A percentile compares a stretch with the other conserved stretches of the same genome.
Conservation (phyloP, 1,139 yeast species). For the Hansenula lynferdii region DNA sequence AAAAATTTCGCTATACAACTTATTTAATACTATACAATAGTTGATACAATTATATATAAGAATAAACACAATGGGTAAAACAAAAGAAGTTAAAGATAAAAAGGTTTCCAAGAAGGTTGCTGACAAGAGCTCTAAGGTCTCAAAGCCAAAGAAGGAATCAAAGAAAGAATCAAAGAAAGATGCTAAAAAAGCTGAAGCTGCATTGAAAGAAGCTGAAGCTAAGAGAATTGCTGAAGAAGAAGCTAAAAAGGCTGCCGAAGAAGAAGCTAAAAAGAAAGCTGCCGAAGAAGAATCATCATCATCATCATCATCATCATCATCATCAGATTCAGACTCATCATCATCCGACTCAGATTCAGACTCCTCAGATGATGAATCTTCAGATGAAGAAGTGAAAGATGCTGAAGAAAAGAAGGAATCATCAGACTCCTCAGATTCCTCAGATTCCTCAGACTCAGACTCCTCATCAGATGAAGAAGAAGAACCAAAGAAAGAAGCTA, state of each 20-base stretch:
- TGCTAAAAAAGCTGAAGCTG: conserved; percentile 30
- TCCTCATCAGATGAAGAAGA: conserved; percentile 8
- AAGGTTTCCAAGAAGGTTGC: conserved; percentile 23
- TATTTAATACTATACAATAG: no score
- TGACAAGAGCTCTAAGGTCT: conserved; percentile 4
- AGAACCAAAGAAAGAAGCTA: not conserved
- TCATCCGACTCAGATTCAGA: conserved; percentile 22
- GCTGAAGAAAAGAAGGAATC: no score
- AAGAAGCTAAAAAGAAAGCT: conserved; percentile 22
- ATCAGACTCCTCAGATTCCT: conserved; percentile 5
- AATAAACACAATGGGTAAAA: conserved; percentile 20
- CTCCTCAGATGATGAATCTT: conserved; percentile 4
- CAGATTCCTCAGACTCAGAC: conserved; percentile 13
- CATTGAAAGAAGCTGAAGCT: conserved; percentile 29
- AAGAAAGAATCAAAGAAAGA: conserved; percentile 30
- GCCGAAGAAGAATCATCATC: conserved; percentile 21
- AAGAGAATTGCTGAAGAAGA: conserved; percentile 23
- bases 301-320: conserved; percentile 16
- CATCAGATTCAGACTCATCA: conserved; percentile 21
- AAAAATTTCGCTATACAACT: no score
- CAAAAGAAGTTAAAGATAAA: conserved; percentile 16
- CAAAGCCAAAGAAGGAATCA: conserved; percentile 23
- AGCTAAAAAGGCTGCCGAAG: no score
- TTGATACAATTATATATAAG: no score
- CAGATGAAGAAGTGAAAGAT: no score